Evolutionary conservation across 2,329 filamentous ascomycete genomes (phyloP).

Genomic region (Ascochyta rabiei): DNA sequence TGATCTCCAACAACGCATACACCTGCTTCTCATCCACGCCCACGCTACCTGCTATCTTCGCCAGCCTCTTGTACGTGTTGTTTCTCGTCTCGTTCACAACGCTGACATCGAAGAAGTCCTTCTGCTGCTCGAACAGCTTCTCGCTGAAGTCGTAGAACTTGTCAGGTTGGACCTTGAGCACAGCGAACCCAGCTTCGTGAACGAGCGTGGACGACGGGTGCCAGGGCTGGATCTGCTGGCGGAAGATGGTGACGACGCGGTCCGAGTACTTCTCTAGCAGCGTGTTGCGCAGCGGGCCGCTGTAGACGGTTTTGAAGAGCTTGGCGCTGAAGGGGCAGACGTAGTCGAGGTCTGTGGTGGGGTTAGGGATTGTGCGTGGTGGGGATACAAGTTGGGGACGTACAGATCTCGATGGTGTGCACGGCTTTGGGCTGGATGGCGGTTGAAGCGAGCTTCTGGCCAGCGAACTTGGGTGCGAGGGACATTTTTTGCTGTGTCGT

Average conservation of each 20-base stretch:
- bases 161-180: slow-evolving; percentile 70
- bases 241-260: slow-evolving; percentile 77
- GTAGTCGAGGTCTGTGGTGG: slow-evolving; percentile 75
- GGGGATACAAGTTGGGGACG: slow-evolving; percentile 12
- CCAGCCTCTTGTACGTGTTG: slow-evolving; percentile 78
- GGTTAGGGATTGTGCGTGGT: neutral
- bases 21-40: slow-evolving; percentile 75
- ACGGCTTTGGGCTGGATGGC: slow-evolving; percentile 51
- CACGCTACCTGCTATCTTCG: slow-evolving; percentile 71
- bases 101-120: slow-evolving; percentile 81
- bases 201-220: slow-evolving; percentile 75
- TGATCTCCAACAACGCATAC: slow-evolving; percentile 70
- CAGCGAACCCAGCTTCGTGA: slow-evolving; percentile 84
- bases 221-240: slow-evolving; percentile 94
- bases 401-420: slow-evolving; percentile 62
- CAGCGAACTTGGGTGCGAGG: slow-evolving; percentile 77
- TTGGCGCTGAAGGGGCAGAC: slow-evolving; percentile 80
- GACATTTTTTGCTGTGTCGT: slow-evolving; percentile 61
- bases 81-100: slow-evolving; percentile 87
- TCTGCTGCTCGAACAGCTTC: slow-evolving; percentile 71
- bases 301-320: slow-evolving; percentile 78
- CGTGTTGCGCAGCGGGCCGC: slow-evolving; percentile 64
- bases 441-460: slow-evolving; percentile 66
- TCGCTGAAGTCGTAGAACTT: slow-evolving; percentile 83
- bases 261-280: slow-evolving; percentile 67